A percentile compares a stretch with the other conserved stretches of the same genome.
Evolutionary conservation across 2,329 filamentous ascomycete species (phyloP).

Genomic region (Colletotrichum paranaense): DNA sequence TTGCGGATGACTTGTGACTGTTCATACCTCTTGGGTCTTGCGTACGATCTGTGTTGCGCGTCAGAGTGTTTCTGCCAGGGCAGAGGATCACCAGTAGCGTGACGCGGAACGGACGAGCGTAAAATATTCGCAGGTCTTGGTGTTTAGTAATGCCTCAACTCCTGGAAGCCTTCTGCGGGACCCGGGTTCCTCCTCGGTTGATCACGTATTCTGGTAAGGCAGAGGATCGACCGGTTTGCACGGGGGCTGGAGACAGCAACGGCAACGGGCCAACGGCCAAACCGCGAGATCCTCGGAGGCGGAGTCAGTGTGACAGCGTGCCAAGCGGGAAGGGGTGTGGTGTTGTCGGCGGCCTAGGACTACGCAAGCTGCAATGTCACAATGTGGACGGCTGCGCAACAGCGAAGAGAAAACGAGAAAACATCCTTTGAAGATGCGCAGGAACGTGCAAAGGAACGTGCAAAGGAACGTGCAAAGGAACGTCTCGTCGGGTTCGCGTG

Average conservation of each 20-base stretch:
- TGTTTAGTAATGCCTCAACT: constrained; percentile 35
- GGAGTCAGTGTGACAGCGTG: constrained; percentile 49
- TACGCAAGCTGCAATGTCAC: not conserved
- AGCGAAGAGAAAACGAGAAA: constrained; percentile 41
- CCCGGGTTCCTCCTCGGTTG: constrained; percentile 32
- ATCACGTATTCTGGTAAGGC: constrained; percentile 41
- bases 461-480: constrained; percentile 42
- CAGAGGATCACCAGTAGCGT: not conserved
- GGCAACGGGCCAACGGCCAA: constrained; percentile 13
- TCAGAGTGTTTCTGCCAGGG: not conserved
- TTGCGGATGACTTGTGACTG: not conserved
- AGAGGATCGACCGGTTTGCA: constrained; percentile 50
- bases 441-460: constrained; percentile 41
- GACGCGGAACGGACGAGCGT: constrained; percentile 39
- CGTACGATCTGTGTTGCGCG: not conserved
- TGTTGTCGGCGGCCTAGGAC: not conserved
- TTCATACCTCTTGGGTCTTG: not conserved
- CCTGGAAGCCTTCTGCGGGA: not conserved
- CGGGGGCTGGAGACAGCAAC: constrained; percentile 50
- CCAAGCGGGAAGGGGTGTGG: constrained; percentile 47
- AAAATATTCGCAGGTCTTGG: constrained; percentile 16
- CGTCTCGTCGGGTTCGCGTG: constrained; percentile 54
- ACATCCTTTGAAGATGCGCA: constrained; percentile 49
- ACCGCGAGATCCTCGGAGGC: constrained; percentile 48
- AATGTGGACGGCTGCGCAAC: not conserved